Evolutionary conservation across 2,329 filamentous ascomycete species (phyloP), one percentile per base, ranked within the genome.

Genomic region (Claviceps lovelessii): DNA sequence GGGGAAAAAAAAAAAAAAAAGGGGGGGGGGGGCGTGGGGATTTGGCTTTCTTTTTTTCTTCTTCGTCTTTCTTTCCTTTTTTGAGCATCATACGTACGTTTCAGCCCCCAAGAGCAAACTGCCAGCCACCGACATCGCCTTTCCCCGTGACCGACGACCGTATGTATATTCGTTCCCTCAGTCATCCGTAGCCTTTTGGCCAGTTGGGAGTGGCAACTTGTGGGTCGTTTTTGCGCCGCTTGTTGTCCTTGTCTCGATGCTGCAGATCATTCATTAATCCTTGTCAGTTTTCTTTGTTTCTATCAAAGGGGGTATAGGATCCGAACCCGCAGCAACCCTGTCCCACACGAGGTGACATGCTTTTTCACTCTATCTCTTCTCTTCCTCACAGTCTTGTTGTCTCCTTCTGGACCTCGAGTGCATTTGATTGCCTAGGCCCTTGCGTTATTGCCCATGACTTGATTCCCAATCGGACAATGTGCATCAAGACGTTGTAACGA

Each of bases 231-330:
- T 42, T 53, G 52, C 45, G 19, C 51, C 13, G 35, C 35, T 39
- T 13, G 9, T 39, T 41, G 37, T 29, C 39, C 52, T 53, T 28
- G 13, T 53, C 46, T 45, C 46, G 46, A 50, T 35, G 47, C 33
- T 35, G 47, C 47, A 54, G 47, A 54, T 54, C 52, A 54, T 37
- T 54, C 52, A 54, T 37, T 6, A 42, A 48, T 48, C 46, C 46
- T 10, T 48, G 46, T 48, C 28, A 29, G 11, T 6, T 46, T 3
- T 31, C 37, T 42, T 37, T 51, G 19, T 33, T 41, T 41, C 37
- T 37, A 29, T 4, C n/a, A 7, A 23, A 44, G 13, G 15, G 37
- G 15, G 37, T 7, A 41, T 41, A 15, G 37, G 37, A 41, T 41
- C 37, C 37, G 37, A 41, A 28, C 19, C 31, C 19, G 10, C 35